phyloP scores from a whole-genome alignment of 257 asterid species.

The Forsythia viridissima region DNA sequence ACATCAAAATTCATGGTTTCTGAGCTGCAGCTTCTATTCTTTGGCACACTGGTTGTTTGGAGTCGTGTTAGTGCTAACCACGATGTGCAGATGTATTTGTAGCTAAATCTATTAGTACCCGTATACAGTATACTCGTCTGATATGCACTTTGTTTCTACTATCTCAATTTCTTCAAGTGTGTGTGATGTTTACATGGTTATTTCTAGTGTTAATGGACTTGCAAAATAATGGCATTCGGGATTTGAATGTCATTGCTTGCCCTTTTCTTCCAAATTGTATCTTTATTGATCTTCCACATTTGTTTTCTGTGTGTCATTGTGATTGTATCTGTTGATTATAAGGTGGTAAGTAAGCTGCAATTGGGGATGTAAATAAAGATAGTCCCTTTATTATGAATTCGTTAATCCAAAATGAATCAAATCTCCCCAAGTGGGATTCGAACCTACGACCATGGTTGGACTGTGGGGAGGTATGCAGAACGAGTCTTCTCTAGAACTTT shows the following conservation, averaged over 20 bases:
- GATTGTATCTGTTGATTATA: no score
- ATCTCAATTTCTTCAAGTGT: background rate
- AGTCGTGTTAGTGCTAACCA: constrained; percentile 9
- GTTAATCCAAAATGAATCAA: no score
- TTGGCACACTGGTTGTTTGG: constrained; percentile 28
- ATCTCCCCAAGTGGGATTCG: no score
- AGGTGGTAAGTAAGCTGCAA: no score
- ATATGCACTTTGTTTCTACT: background rate
- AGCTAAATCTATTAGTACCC: background rate
- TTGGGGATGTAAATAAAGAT: no score
- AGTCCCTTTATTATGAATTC: no score
- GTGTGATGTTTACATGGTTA: constrained; percentile 17
- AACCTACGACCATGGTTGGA: no score
- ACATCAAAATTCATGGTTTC: constrained; percentile 46
- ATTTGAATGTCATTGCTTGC: background rate
- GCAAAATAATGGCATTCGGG: background rate
- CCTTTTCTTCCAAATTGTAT: background rate
- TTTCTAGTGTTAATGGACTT: background rate
- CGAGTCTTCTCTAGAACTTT: no score
- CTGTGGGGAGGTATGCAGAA: no score
- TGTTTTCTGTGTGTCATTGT: no score
- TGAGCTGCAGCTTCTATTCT: no score
- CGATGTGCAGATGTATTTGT: background rate
- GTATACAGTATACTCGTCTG: constrained; percentile 2
- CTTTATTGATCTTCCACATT: no score